phyloP scores from a whole-genome alignment of 2,329 filamentous ascomycete species.

The Scedosporium dehoogii region DNA sequence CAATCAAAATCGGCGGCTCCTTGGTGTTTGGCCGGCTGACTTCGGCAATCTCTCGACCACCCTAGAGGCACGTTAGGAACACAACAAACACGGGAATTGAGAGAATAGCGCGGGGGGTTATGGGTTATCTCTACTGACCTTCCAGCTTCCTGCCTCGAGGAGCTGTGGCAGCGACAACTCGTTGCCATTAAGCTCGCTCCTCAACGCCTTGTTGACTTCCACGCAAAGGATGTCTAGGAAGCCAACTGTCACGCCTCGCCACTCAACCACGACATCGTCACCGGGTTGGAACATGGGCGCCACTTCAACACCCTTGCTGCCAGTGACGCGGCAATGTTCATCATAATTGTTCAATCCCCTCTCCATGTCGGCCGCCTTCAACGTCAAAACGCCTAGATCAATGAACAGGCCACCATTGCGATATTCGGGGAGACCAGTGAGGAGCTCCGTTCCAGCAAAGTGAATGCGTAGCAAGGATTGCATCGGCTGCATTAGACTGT shows the following conservation, averaged over 20 bases:
- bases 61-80: slow-evolving; percentile 33
- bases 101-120: not conserved
- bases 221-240: slow-evolving; percentile 44
- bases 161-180: slow-evolving; percentile 78
- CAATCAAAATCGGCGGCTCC: slow-evolving; percentile 90
- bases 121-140: slow-evolving; percentile 48
- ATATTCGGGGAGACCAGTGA: slow-evolving; percentile 87
- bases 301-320: slow-evolving; percentile 49
- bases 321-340: slow-evolving; percentile 61
- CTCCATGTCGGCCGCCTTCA: slow-evolving; percentile 61
- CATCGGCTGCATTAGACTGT: slow-evolving; percentile 90
- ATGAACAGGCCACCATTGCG: slow-evolving; percentile 85
- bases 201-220: slow-evolving; percentile 53
- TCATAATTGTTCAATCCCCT: slow-evolving; percentile 56
- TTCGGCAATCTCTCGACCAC: slow-evolving; percentile 90
- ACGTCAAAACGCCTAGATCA: slow-evolving; percentile 67
- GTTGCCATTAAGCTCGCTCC: slow-evolving; percentile 51
- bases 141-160: slow-evolving; percentile 94
- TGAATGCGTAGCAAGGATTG: slow-evolving; percentile 68
- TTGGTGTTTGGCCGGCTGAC: slow-evolving; percentile 93
- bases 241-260: slow-evolving; percentile 54
- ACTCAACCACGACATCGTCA: slow-evolving; percentile 55
- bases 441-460: slow-evolving; percentile 69
- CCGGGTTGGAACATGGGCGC: slow-evolving; percentile 49
- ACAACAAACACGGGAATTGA: not conserved